Evolutionary conservation across 805 yeast genomes (phyloP), one percentile per base, ranked within the genome.

Genomic region (Zygosaccharomyces rouxii): DNA sequence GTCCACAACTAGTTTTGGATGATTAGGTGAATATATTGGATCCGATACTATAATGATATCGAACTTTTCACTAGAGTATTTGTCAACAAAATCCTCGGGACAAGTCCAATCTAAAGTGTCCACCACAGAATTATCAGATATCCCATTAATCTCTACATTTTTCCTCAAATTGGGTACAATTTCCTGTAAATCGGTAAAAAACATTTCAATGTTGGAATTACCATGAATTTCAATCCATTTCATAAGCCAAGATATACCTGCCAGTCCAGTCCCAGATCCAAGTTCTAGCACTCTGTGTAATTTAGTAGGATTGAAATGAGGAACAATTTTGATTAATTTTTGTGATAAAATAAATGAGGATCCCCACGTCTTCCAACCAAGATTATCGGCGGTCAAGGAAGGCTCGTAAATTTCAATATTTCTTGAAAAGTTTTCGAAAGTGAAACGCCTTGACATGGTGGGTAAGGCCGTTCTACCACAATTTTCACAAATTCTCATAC

Each of bases 361-460:
- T 0, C 98, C 99, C 99, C 99, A 92, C 0, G 99, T 92, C 53
- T 92, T 89, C 63, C 89, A 73, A 0, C 99, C 99, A 19, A 94
- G 69, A 52, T 84, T 86, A 66, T 94, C 99, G 33, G 81, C 78
- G 0, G 97, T 87, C 51, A 92, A 70, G 0, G 95, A 81, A 0
- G 98, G 98, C 60, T 92, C 99, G 49, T 75, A 74, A 25, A 92
- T 66, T 21, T 57, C 52, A 3, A 67, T 64, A 2, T 58, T 50
- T 0, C 55, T 56, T 0, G 56, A 52, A 21, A 76, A 59, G 4
- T 68, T 66, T 0, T 71, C 69, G 2, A 87, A 64, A 7, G 69
- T 65, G 28, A 92, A 80, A 38, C 71, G 74, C 41, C 98, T 71
- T 2, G 74, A 69, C 55, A 84, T 75, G 19, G 81, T 79, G 0